Base-by-base conservation (phyloP, 2,329 filamentous ascomycete genomes). In the Verruconis gallopava region DNA sequence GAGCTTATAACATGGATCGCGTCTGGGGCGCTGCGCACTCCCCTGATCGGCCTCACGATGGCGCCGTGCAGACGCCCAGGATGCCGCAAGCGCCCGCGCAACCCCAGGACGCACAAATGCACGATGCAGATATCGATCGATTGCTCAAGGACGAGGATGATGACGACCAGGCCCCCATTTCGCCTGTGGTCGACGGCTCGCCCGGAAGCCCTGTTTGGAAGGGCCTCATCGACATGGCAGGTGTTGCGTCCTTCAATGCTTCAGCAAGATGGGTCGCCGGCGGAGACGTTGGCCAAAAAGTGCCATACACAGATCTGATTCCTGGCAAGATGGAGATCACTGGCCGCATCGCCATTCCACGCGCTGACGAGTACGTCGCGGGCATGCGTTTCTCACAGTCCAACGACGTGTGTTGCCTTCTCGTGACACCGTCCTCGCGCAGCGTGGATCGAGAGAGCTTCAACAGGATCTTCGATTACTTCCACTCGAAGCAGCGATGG, bases 291-390 rank as follows among this genome's bases (percentile, higher is more conserved):
- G 73, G 71, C 37, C 59, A 68, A 36, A 74, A 67, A 3, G 67
- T 76, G 19, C 73, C 79, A 1, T 96, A 28, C n/a, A 22, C 20
- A 5, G n/a, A 15, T 28, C 33, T 38, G 13, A 65, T 96, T 6
- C 74, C 94, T 5, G 67, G 73, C 21, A 72, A 68, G 5, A 66
- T 91, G 21, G 76, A 72, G 4, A 79, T 91, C 17, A 79, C 79
- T 37, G 85, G 84, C 1, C 77, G 91, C 14, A 91, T 98, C 46
- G 76, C 83, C 40, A 77, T 85, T 50, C 73, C 81, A 46, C 81
- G 81, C 49, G 91, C 89, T 9, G 85, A 86, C 44, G 85, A 93
- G 47, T 98, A 98, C 53, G 77, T 98, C 0, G 91, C 85, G 55
- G 79, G 85, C 39, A 69, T 96, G 46, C 77, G 85, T 11, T 93